These are phyloP conservation scores for Quercus ilex DNA, from an alignment of 306 rosid genomes.

Conservation along the genomic window DNA sequence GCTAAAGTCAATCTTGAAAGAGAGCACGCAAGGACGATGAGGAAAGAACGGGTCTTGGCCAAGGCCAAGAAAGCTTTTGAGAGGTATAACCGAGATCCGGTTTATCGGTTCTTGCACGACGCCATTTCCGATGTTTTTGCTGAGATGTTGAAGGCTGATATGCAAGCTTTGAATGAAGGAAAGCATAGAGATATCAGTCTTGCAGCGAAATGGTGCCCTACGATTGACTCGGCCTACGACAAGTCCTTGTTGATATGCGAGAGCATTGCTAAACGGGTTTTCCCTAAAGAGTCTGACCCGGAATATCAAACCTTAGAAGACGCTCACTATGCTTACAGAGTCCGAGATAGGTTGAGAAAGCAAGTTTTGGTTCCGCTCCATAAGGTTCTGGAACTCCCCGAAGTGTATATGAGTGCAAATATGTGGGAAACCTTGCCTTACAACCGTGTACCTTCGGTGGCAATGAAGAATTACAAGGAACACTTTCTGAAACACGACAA, in stretches of 20 bases:
- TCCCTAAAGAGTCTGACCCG: constrained; percentile 9
- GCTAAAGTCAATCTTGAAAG: too few species aligned
- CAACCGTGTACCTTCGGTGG: too few species aligned
- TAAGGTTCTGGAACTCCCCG: constrained; percentile 63
- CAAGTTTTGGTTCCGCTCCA: constrained; percentile 45
- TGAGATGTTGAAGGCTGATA: constrained; percentile 46
- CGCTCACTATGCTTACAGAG: too few species aligned
- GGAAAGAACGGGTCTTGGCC: constrained; percentile 19
- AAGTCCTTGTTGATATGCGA: constrained; percentile 57
- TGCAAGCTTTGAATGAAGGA: constrained; percentile 32
- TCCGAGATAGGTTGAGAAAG: too few species aligned
- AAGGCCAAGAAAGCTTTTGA: constrained; percentile 58
- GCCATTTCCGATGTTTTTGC: constrained; percentile 53
- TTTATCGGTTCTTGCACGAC: constrained; percentile 45
- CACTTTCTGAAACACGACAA: constrained; percentile 51
- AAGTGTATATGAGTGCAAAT: constrained; percentile 64
- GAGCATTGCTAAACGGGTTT: constrained; percentile 52
- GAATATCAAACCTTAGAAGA: too few species aligned
- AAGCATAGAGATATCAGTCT: constrained; percentile 37
- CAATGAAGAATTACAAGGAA: constrained; percentile 47
- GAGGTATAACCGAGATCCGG: constrained; percentile 29
- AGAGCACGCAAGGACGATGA: too few species aligned
- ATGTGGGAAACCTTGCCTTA: constrained; percentile 26
- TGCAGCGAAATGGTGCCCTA: constrained; percentile 81
- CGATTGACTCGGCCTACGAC: constrained; percentile 63